Conservation (phyloP, 805 yeast genomes). For the Spathaspora girioi region DNA sequence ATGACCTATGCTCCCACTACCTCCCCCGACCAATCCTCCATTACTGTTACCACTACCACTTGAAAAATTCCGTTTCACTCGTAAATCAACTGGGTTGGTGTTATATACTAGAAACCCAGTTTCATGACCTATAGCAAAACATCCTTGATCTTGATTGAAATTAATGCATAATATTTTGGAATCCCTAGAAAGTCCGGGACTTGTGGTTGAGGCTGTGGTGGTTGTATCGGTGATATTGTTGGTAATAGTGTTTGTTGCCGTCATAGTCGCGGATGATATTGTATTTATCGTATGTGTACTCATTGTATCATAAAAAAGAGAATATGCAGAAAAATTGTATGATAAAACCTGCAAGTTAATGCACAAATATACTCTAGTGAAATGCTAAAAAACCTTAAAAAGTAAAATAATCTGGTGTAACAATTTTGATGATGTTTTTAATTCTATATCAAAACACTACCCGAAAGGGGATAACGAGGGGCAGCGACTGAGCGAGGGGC, state of each 20-base stretch:
- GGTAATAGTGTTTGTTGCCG: background rate
- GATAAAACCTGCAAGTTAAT: too few relatives aligned
- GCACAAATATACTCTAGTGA: background rate
- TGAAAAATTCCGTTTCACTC: slow-evolving; percentile 57
- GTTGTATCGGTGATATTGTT: background rate
- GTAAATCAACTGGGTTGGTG: slow-evolving; percentile 78
- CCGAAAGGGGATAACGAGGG: too few relatives aligned
- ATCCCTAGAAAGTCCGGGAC: slow-evolving; percentile 7
- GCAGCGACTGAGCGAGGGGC: too few relatives aligned
- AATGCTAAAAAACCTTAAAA: background rate
- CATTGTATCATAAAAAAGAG: background rate
- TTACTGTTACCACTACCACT: slow-evolving; percentile 16
- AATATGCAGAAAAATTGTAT: too few relatives aligned
- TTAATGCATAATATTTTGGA: slow-evolving; percentile 45
- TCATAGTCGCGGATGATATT: background rate
- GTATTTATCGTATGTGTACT: background rate
- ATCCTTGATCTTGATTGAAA: slow-evolving; percentile 87
- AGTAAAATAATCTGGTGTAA: too few relatives aligned
- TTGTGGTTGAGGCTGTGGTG: background rate
- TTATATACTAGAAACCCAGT: slow-evolving; percentile 81
- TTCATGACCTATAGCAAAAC: slow-evolving; percentile 82
- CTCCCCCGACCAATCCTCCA: slow-evolving; percentile 21
- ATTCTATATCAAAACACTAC: too few relatives aligned
- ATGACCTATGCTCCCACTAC: slow-evolving; percentile 52
- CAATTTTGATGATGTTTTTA: too few relatives aligned